These are phyloP conservation scores for Bruguiera hainesii DNA, from an alignment of 441 rosid species.

Conservation along the genomic window DNA sequence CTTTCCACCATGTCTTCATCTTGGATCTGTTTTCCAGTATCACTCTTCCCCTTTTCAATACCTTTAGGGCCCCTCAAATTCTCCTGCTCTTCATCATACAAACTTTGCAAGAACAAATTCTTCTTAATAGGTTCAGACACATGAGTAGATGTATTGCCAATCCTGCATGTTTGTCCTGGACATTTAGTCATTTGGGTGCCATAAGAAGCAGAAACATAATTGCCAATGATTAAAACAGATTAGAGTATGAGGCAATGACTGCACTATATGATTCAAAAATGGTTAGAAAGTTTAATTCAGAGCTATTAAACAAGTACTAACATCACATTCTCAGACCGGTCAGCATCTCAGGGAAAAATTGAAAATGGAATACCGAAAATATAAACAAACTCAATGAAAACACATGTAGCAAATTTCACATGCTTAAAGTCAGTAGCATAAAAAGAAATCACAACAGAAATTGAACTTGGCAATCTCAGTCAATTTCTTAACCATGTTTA, in stretches of 20 bases:
- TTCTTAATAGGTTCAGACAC: conserved; percentile 50
- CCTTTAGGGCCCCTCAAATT: conserved; percentile 15
- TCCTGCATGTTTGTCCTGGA: conserved; percentile 41
- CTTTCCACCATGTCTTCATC: conserved; percentile 66
- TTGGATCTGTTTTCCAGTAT: conserved; percentile 36
- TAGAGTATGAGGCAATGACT: not conserved
- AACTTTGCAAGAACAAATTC: conserved; percentile 76
- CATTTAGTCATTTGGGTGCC: conserved; percentile 16
- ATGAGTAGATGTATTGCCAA: conserved; percentile 56
- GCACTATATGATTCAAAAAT: not conserved
- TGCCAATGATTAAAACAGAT: not conserved
- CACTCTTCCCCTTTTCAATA: conserved; percentile 25
- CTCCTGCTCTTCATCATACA: conserved; percentile 56
- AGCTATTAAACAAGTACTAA: not conserved
- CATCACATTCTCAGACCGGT: not conserved
- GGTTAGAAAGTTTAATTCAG: not conserved
- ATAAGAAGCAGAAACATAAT: conserved; percentile 1
- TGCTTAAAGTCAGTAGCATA: too few relatives aligned
- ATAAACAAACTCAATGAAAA: too few relatives aligned
- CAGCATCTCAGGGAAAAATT: not conserved
- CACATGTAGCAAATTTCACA: too few relatives aligned
- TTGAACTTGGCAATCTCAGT: too few relatives aligned
- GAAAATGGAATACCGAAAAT: not conserved
- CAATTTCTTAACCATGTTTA: too few relatives aligned
- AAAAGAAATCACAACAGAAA: too few relatives aligned